Percentiles rank a stretch among this genome's conserved stretches.
These are phyloP conservation scores for Populus tremula DNA, from an alignment of 345 rosid genomes.

Conservation along the genomic window DNA sequence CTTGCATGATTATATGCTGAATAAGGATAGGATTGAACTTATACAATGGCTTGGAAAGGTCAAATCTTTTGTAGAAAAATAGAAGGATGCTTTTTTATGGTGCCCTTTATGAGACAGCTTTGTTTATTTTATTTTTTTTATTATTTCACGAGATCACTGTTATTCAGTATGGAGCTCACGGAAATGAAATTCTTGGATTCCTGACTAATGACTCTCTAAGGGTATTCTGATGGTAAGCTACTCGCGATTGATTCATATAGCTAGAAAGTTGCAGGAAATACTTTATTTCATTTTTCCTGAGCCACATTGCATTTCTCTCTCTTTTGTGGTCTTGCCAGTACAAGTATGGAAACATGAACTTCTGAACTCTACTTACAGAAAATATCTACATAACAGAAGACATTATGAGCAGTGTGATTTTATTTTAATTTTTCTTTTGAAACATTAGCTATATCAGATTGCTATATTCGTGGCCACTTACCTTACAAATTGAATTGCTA, in stretches of 20 bases:
- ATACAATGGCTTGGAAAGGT: slow-evolving; percentile 60
- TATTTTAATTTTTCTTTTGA: neutral
- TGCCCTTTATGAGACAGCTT: neutral
- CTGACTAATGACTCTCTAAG: neutral
- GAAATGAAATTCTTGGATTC: neutral
- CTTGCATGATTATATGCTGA: slow-evolving; percentile 70
- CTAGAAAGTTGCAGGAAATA: neutral
- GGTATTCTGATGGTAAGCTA: neutral
- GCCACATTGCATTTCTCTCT: neutral
- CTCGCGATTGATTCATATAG: neutral
- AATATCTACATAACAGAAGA: neutral
- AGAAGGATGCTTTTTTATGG: neutral
- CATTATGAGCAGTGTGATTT: neutral
- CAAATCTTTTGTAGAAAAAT: slow-evolving; percentile 43
- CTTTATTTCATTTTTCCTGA: neutral
- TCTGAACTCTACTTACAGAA: neutral
- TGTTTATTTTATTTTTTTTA: neutral
- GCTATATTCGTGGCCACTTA: neutral
- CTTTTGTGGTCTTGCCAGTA: neutral
- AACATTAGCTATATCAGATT: neutral
- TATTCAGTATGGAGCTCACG: neutral
- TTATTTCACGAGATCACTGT: neutral
- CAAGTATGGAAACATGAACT: neutral
- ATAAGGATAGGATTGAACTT: slow-evolving; percentile 71
- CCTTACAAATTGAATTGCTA: neutral